phyloP scores from a whole-genome alignment of 2,329 filamentous ascomycete genomes.

The Trichoderma sp. region DNA sequence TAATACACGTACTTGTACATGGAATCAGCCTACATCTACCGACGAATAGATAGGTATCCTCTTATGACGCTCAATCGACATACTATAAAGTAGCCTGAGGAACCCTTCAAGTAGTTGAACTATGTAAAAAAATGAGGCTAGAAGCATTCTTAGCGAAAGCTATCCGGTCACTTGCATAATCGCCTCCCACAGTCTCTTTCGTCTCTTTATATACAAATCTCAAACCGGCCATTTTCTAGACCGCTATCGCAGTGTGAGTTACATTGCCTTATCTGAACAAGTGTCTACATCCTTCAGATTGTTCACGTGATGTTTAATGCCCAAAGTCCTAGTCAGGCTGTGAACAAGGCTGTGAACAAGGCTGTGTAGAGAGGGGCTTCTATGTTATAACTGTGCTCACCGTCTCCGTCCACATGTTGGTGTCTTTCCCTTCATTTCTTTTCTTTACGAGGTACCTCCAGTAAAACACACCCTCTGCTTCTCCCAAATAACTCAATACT shows the following conservation, averaged over 20 bases:
- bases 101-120: no score
- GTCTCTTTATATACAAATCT: background rate
- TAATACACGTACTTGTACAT: no score
- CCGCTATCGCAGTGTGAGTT: background rate
- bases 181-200: background rate
- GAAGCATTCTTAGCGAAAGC: no score
- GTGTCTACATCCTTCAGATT: background rate
- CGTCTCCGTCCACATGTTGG: background rate
- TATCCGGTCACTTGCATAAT: no score
- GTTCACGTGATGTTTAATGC: background rate
- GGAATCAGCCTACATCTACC: no score
- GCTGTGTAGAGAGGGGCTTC: background rate
- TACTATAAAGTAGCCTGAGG: no score
- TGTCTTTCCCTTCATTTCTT: background rate
- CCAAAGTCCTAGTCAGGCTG: background rate
- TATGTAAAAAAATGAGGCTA: no score
- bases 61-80: no score
- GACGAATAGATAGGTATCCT: no score
- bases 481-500: background rate
- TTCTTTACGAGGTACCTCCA: background rate
- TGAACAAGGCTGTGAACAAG: no score
- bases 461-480: fast-evolving
- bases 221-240: background rate
- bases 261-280: background rate
- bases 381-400: background rate